Base-by-base conservation (phyloP, 345 rosid species). In the Aquilaria sinensis region DNA sequence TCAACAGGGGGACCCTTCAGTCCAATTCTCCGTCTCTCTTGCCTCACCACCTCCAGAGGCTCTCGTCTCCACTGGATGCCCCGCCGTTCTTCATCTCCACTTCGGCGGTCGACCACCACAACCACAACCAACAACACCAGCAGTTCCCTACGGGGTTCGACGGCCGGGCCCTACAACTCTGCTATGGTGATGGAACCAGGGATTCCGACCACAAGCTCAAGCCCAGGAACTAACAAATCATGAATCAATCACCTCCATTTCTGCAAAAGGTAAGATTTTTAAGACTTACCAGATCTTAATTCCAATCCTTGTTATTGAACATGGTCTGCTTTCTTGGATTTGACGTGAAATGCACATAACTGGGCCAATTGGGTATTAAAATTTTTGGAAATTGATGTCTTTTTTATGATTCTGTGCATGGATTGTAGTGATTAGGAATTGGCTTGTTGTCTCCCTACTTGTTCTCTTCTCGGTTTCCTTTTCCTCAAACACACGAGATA, bases 1-100 rank as follows among this genome's bases (percentile, higher is more conserved):
- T 81, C 86, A 86, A 88, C 60, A 90, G 99, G 99, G 97, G 99
- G 97, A 88, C 99, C 99, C 99, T 94, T 94, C 99, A 94, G 99
- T 94, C 99, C 99, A 94, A 94, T 94, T 85, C 96, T 67, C 81
- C 85, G 67, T 81, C 98, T 47, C 78, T 89, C 74, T 78, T 83
- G 51, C 81, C 86, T 65, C 79, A 72, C 53, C 80, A 79, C 66
- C 72, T 85, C 64, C 97, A 85, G 82, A 86, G 92, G 95, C 83
- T 76, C 73, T 71, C 88, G 57, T 71, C 80, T 72, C 57, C 78
- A 46, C 61, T 76, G 62, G 96, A 78, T 73, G 51, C 92, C 54
- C 78, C 72, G 74, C 97, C 92, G 61, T 86, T 94, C 85, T 77
- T 82, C 68, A 72, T 87, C 53, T 81, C 88, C 58, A 67, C 92